Evolutionary conservation across 2,329 filamentous ascomycete genomes (phyloP), one percentile per base, ranked within the genome.

Genomic region (Metarhizium anisopliae): DNA sequence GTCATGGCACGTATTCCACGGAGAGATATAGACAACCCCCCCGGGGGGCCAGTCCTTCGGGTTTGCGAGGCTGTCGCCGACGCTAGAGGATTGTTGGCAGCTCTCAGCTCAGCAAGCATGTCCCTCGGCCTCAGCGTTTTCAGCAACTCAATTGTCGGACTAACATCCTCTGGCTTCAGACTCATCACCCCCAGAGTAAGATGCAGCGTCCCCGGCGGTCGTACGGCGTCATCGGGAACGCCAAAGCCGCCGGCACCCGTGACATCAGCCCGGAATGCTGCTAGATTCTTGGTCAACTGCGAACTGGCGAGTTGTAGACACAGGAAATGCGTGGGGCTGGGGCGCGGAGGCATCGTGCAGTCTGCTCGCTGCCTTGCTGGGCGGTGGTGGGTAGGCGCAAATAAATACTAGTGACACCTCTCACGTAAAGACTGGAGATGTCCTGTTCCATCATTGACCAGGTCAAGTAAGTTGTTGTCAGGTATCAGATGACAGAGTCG

Each of bases 131-230:
- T 63, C 36, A 80, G 61, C 16, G 64, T 62, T 53, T 59, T 63
- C 25, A 80, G 65, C 45, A 78, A 58, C 42, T 67, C 68, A 14
- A 71, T 64, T 2, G 79, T 78, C 43, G 63, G 68, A 3, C 71
- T 71, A 6, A 81, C 60, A 4, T 79, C 75, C 2, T 75, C 70
- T 2, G 73, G 76, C 3, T 76, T 70, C 10, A 96, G 78, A 60
- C 81, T 86, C 87, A 96, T 92, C 1, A 95, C 88, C 0, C 91
- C 92, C 0, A 96, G 77, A 0, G 92, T 96, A 2, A 95, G 74
- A 70, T 97, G 93, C 51, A 96, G 71, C 1, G 90, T 91, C 0
- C 89, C 89, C 0, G 89, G 71, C 0, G 90, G 90, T 32, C 91
- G 77, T 52, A 96, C 74, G 2, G 90, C 90, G 55, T 79, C 79